Evolutionary conservation across 352 stramenopile genomes (phyloP).

Genomic region (Globisporangium radiosum): DNA sequence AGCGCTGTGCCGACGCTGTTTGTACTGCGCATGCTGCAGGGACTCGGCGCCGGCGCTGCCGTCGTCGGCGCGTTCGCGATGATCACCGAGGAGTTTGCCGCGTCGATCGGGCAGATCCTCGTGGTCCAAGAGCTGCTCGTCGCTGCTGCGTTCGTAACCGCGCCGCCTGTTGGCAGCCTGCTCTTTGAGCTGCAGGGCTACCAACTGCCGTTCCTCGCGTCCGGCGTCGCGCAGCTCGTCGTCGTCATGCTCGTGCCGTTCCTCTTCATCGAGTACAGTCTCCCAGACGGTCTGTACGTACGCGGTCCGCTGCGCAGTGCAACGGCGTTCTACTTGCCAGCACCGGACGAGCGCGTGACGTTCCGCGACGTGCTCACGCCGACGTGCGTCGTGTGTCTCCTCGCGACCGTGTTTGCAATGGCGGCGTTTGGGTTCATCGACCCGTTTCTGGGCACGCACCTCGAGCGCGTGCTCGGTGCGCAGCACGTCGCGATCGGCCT

Average conservation of each 20-base stretch:
- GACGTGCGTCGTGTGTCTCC: slow-evolving; percentile 42
- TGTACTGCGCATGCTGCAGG: slow-evolving; percentile 48
- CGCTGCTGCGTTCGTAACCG: slow-evolving; percentile 54
- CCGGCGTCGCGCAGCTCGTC: slow-evolving; percentile 48
- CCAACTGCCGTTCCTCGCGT: slow-evolving; percentile 51
- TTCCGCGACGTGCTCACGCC: slow-evolving; percentile 52
- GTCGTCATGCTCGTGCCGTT: slow-evolving; percentile 61
- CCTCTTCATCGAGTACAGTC: slow-evolving; percentile 71
- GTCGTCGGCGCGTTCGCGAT: slow-evolving; percentile 62
- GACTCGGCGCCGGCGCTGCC: slow-evolving; percentile 46
- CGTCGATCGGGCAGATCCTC: slow-evolving; percentile 42
- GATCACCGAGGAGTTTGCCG: slow-evolving; percentile 59
- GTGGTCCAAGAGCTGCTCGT: slow-evolving; percentile 63
- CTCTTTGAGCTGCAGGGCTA: slow-evolving; percentile 49
- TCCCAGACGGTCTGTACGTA: slow-evolving; percentile 52
- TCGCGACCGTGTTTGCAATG: slow-evolving; percentile 52
- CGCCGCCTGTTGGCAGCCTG: slow-evolving; percentile 48
- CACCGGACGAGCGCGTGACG: slow-evolving; percentile 15
- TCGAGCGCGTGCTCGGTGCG: slow-evolving; percentile 48
- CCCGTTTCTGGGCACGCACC: slow-evolving; percentile 50
- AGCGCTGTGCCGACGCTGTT: slow-evolving; percentile 30
- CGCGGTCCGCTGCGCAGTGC: slow-evolving; percentile 14
- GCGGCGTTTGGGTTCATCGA: slow-evolving; percentile 71
- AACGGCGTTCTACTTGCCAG: slow-evolving; percentile 20
- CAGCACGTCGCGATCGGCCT: slow-evolving; percentile 58